These are phyloP conservation scores for Medicago lupulina DNA, from an alignment of 306 rosid species.

Conservation along the genomic window DNA sequence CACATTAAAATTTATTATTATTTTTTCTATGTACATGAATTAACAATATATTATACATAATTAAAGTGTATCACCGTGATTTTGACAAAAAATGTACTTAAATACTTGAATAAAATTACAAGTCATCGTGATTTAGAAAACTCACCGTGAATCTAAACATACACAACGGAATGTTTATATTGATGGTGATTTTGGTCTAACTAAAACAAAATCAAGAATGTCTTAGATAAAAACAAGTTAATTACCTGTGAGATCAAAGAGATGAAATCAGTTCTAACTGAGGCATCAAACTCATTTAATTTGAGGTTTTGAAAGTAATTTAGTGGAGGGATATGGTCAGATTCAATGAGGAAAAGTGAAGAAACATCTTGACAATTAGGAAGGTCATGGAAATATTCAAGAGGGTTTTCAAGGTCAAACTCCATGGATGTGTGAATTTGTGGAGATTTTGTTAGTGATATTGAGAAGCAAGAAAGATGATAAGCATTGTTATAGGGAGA, in stretches of 20 bases:
- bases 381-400: conserved; percentile 53
- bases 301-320: conserved; percentile 64
- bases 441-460: conserved; percentile 27
- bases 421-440: conserved; percentile 59
- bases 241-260: conserved; percentile 76
- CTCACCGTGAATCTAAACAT: background rate
- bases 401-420: conserved; percentile 91
- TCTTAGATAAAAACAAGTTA: background rate
- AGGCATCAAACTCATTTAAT: conserved; percentile 51
- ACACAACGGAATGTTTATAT: background rate
- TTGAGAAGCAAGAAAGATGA: conserved; percentile 30
- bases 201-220: too few relatives aligned
- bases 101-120: background rate
- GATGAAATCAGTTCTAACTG: conserved; percentile 63
- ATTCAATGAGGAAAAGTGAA: conserved; percentile 72
- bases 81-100: background rate
- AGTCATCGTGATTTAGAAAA: background rate
- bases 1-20: background rate
- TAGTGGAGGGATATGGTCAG: conserved; percentile 80
- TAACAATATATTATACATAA: background rate
- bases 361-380: conserved; percentile 51
- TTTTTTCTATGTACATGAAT: background rate
- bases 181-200: background rate
- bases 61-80: background rate
- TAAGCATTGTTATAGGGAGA: conserved; percentile 47